These are phyloP conservation scores for Phaeosphaeriaceae sp. DNA, from an alignment of 2,329 filamentous ascomycete genomes.

Conservation along the genomic window DNA sequence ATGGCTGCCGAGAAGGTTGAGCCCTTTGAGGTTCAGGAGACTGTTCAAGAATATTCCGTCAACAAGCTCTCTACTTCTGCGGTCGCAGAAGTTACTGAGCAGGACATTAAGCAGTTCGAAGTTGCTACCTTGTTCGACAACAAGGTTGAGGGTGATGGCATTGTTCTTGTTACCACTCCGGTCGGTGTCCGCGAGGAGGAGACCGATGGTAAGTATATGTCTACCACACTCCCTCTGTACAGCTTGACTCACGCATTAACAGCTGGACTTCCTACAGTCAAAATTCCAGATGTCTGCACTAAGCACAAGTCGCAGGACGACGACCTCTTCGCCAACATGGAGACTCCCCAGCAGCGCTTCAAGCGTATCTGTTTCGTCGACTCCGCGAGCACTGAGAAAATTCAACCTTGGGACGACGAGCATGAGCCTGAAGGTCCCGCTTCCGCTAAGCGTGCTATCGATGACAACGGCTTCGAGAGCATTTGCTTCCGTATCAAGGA, in stretches of 20 bases:
- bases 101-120: no score
- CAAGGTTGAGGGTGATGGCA: not conserved
- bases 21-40: not conserved
- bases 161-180: not conserved
- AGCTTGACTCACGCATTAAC: not conserved
- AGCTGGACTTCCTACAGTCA: not conserved
- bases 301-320: no score
- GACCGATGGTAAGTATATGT: not conserved
- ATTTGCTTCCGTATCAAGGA: not conserved
- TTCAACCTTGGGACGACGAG: not conserved
- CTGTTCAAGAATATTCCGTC: not conserved
- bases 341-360: not conserved
- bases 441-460: not conserved
- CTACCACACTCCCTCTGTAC: not conserved
- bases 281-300: not conserved
- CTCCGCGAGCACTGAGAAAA: not conserved
- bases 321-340: not conserved
- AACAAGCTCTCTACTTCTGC: not conserved
- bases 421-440: not conserved
- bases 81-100: no score
- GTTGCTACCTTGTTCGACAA: no score
- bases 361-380: not conserved
- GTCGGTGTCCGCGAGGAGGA: not conserved
- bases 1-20: not conserved
- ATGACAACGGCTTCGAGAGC: not conserved